A percentile compares a stretch with the other conserved stretches of the same genome.
These are phyloP conservation scores for Cylindrodendrum hubeiense DNA, from an alignment of 2,329 filamentous ascomycete species.

Conservation along the genomic window DNA sequence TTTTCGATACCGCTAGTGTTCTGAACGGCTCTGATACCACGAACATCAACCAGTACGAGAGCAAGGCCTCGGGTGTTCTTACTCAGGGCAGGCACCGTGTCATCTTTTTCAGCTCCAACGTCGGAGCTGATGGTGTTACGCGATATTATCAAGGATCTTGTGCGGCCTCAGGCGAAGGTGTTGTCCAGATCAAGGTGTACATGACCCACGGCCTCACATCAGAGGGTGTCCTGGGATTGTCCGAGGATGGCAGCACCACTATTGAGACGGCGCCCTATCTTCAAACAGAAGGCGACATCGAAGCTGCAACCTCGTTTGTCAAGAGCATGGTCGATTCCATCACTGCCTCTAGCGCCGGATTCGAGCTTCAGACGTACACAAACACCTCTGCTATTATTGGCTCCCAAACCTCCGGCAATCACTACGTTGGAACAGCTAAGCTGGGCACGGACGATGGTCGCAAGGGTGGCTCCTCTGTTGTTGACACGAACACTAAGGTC, in stretches of 20 bases:
- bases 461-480: slow-evolving; percentile 65
- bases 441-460: slow-evolving; percentile 69
- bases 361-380: slow-evolving; percentile 22
- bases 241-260: slow-evolving; percentile 65
- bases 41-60: slow-evolving; percentile 74
- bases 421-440: slow-evolving; percentile 70
- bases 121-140: slow-evolving; percentile 68
- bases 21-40: slow-evolving; percentile 58
- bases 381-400: slow-evolving; percentile 44
- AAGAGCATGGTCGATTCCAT: slow-evolving; percentile 70
- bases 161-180: slow-evolving; percentile 69
- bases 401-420: slow-evolving; percentile 54
- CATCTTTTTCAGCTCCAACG: slow-evolving; percentile 67
- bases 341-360: slow-evolving; percentile 42
- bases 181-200: slow-evolving; percentile 68
- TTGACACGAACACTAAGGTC: slow-evolving; percentile 72
- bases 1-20: slow-evolving; percentile 57
- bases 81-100: slow-evolving; percentile 74
- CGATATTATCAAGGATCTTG: slow-evolving; percentile 76
- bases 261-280: slow-evolving; percentile 73
- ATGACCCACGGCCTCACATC: slow-evolving; percentile 73
- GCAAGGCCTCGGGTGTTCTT: slow-evolving; percentile 68
- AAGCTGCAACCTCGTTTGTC: slow-evolving; percentile 73
- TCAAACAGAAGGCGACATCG: slow-evolving; percentile 68
- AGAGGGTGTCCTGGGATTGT: slow-evolving; percentile 71